Evolutionary conservation across 2,329 filamentous ascomycete species (phyloP).

Genomic region (Fusarium euwallaceae): DNA sequence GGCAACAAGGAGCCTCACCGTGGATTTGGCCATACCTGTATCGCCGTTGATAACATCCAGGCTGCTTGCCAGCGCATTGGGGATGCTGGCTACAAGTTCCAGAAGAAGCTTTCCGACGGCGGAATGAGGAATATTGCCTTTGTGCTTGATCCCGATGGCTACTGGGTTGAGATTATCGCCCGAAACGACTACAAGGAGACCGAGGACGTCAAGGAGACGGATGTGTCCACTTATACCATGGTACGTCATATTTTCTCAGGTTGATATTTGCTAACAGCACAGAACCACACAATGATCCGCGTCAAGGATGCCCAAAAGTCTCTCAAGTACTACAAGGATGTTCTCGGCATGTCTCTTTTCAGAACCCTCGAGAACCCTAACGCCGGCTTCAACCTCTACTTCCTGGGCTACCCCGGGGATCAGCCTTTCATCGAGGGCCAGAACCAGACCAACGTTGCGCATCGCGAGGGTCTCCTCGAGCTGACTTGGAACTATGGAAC

Average conservation of each 20-base stretch:
- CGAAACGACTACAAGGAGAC: constrained; percentile 80
- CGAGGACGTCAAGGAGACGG: constrained; percentile 78
- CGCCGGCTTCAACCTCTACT: constrained; percentile 90
- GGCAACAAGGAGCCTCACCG: constrained; percentile 91
- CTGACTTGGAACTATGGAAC: constrained; percentile 88
- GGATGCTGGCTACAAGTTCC: constrained; percentile 91
- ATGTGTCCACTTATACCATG: constrained; percentile 81
- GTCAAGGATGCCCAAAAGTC: constrained; percentile 85
- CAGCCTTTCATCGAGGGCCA: constrained; percentile 63
- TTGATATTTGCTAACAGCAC: constrained; percentile 15
- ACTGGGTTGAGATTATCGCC: constrained; percentile 87
- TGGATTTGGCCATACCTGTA: constrained; percentile 88
- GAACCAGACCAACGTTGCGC: constrained; percentile 65
- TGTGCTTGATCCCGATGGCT: constrained; percentile 87
- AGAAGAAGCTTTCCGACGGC: constrained; percentile 94
- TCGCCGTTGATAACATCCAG: constrained; percentile 87
- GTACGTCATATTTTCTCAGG: constrained; percentile 48
- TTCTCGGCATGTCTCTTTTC: constrained; percentile 88
- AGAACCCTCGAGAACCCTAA: constrained; percentile 78
- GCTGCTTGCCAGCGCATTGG: constrained; percentile 91
- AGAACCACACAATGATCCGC: constrained; percentile 95
- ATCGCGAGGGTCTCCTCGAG: constrained; percentile 88
- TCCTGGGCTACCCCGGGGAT: constrained; percentile 81
- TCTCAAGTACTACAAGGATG: constrained; percentile 85
- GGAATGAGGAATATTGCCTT: constrained; percentile 92